A percentile compares a stretch with the other conserved stretches of the same genome.
These are phyloP conservation scores for Leishmania gerbilli DNA, from an alignment of 208 protist species.

Conservation along the genomic window DNA sequence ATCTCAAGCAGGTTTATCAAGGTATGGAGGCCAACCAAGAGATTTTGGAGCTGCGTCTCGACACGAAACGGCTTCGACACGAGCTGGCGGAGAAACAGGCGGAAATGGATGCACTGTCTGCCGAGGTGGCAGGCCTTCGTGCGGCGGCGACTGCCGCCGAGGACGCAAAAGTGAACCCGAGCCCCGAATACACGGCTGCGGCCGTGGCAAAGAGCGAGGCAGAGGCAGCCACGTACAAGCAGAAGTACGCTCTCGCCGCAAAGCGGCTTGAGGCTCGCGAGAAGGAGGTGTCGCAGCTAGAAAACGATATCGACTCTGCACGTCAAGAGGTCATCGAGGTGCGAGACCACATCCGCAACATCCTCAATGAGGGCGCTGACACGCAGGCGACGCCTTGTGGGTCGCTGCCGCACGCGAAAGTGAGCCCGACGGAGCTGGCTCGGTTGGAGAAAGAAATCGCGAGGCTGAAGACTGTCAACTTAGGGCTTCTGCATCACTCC, in stretches of 20 bases:
- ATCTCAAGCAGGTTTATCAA: slow-evolving; percentile 70
- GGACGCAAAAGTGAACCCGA: slow-evolving; percentile 2
- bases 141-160: slow-evolving; percentile 9
- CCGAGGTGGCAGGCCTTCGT: slow-evolving; percentile 32
- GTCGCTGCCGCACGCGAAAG: slow-evolving; percentile 10
- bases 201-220: slow-evolving; percentile 57
- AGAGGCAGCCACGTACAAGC: slow-evolving; percentile 72
- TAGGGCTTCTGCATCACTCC: slow-evolving; percentile 79
- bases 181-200: slow-evolving; percentile 25
- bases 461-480: slow-evolving; percentile 86
- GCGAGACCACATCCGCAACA: slow-evolving; percentile 48
- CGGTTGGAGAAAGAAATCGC: slow-evolving; percentile 72
- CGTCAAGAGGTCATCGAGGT: slow-evolving; percentile 57
- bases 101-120: slow-evolving; percentile 46
- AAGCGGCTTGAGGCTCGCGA: slow-evolving; percentile 74
- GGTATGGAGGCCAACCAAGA: slow-evolving; percentile 60
- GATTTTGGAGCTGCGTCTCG: slow-evolving; percentile 43
- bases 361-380: slow-evolving; percentile 21
- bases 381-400: neutral
- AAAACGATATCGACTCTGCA: slow-evolving; percentile 64
- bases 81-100: slow-evolving; percentile 44
- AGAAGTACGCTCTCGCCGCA: slow-evolving; percentile 69
- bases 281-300: slow-evolving; percentile 68
- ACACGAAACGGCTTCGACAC: slow-evolving; percentile 26
- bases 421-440: slow-evolving; percentile 22